These are phyloP conservation scores for Dioscorea zingiberensis DNA, from an alignment of 106 monocot genomes.

Conservation along the genomic window DNA sequence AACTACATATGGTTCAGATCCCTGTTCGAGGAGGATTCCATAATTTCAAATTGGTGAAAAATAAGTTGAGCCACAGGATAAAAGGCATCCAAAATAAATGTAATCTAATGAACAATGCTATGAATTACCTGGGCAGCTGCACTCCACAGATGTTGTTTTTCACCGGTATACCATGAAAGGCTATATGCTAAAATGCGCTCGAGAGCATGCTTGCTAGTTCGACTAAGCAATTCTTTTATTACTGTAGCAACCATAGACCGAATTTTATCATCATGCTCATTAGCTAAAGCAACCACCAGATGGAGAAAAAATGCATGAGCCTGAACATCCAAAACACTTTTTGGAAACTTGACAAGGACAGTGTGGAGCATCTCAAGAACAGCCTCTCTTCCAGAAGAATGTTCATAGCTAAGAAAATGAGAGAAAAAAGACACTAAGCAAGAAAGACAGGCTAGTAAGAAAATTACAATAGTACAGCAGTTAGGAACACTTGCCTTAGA, in stretches of 20 bases:
- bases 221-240: constrained; percentile 49
- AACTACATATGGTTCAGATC: too few relatives aligned
- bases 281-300: constrained; percentile 72
- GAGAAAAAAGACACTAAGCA: neutral
- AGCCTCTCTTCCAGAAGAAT: constrained; percentile 89
- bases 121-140: constrained; percentile 72
- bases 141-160: constrained; percentile 74
- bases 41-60: too few relatives aligned
- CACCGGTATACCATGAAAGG: constrained; percentile 69
- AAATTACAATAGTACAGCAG: neutral
- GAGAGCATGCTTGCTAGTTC: constrained; percentile 25
- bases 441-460: neutral
- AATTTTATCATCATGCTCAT: constrained; percentile 65
- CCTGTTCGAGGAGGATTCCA: too few relatives aligned
- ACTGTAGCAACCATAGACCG: constrained; percentile 55
- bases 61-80: neutral
- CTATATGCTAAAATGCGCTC: constrained; percentile 52
- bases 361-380: constrained; percentile 92
- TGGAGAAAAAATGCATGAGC: constrained; percentile 67
- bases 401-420: constrained; percentile 69
- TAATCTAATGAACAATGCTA: neutral
- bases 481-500: constrained; percentile 41
- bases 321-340: constrained; percentile 58
- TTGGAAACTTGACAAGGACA: constrained; percentile 73
- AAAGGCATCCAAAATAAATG: neutral